Evolutionary conservation across 495 filamentous ascomycete genomes (phyloP).

Genomic region (Penicillium cosmopolitanum): DNA sequence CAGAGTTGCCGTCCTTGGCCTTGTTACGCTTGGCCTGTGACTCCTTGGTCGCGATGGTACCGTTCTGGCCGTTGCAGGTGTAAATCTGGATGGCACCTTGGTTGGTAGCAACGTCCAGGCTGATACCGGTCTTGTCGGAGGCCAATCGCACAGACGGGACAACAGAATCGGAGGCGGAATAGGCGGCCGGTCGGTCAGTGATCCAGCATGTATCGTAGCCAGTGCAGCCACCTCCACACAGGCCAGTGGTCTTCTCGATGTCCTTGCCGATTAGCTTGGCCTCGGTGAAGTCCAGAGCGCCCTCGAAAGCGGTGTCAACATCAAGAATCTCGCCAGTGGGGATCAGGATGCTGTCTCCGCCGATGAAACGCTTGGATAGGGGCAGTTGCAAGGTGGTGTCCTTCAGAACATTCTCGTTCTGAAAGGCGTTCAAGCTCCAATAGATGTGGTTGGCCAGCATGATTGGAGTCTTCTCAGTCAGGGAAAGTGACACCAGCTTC

Average conservation of each 20-base stretch:
- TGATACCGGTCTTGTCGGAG: constrained; percentile 66
- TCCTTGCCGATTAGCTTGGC: constrained; percentile 76
- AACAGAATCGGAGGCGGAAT: constrained; percentile 63
- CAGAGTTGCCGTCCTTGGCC: constrained; percentile 38
- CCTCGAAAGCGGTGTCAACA: constrained; percentile 58
- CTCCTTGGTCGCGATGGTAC: constrained; percentile 56
- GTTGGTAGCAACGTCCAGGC: constrained; percentile 72
- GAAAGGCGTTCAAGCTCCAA: constrained; percentile 87
- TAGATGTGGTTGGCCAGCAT: constrained; percentile 84
- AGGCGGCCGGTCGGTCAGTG: constrained; percentile 65
- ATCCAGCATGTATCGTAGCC: constrained; percentile 80
- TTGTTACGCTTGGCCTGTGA: constrained; percentile 56
- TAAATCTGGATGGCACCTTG: constrained; percentile 81
- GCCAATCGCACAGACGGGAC: constrained; percentile 64
- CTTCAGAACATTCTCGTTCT: constrained; percentile 67
- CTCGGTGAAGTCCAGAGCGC: constrained; percentile 75
- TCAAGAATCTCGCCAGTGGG: constrained; percentile 75
- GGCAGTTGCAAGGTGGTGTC: constrained; percentile 74
- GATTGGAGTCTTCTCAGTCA: constrained; percentile 79
- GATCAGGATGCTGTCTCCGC: constrained; percentile 74
- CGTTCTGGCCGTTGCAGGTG: constrained; percentile 72
- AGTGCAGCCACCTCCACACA: constrained; percentile 73
- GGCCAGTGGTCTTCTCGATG: constrained; percentile 60
- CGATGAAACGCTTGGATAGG: constrained; percentile 68
- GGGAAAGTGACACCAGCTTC: constrained; percentile 63